Conservation (phyloP, 352 stramenopile genomes). For the Pythium sp. region DNA sequence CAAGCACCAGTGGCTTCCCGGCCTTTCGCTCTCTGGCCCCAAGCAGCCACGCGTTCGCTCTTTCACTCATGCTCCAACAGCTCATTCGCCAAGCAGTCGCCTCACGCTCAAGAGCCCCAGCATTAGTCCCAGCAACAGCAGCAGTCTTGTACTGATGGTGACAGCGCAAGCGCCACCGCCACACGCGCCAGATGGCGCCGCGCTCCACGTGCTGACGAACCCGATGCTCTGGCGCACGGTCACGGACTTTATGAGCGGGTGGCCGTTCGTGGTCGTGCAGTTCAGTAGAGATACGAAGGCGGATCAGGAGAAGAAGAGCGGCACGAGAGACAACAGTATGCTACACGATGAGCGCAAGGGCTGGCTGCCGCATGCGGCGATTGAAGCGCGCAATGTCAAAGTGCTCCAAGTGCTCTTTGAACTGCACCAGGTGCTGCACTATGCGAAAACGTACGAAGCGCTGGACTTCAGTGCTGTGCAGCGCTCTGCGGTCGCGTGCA, state of each 20-base stretch:
- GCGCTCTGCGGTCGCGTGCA: slow-evolving; percentile 14
- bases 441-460: not conserved
- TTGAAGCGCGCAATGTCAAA: slow-evolving; percentile 5
- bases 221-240: slow-evolving; percentile 9
- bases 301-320: not conserved
- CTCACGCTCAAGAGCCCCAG: not conserved
- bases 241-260: slow-evolving; percentile 10
- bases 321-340: not conserved
- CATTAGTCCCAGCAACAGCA: not conserved
- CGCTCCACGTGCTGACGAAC: slow-evolving; percentile 6
- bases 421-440: slow-evolving; percentile 8
- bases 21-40: no score
- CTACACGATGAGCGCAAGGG: slow-evolving; percentile 4
- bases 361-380: slow-evolving; percentile 16
- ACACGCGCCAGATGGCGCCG: not conserved
- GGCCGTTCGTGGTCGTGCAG: slow-evolving; percentile 3
- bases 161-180: not conserved
- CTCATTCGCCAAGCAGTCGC: no score
- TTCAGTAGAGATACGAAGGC: not conserved
- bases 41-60: no score
- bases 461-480: slow-evolving; percentile 9
- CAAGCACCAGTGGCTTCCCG: no score
- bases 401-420: slow-evolving; percentile 9
- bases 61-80: no score
- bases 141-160: not conserved